Evolutionary conservation across 2,329 filamentous ascomycete genomes (phyloP).

Genomic region (Ophiostoma pallidulum): DNA sequence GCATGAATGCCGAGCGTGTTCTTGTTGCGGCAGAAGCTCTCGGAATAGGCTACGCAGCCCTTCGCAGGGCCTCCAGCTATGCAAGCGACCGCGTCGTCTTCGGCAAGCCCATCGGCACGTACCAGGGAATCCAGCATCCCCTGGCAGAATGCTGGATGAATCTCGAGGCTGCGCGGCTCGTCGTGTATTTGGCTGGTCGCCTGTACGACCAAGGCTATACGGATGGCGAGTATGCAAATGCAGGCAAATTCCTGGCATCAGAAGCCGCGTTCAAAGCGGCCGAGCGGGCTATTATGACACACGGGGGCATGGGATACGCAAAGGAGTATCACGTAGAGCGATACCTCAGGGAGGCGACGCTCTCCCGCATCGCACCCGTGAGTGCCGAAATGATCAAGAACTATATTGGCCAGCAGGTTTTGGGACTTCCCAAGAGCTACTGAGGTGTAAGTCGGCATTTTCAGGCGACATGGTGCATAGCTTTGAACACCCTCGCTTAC

Average conservation of each 20-base stretch:
- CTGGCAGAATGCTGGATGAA: conserved; percentile 56
- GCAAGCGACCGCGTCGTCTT: conserved; percentile 58
- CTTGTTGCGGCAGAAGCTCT: conserved; percentile 70
- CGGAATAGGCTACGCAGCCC: conserved; percentile 65
- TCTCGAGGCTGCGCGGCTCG: conserved; percentile 54
- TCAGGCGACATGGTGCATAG: too few species aligned
- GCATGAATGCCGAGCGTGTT: conserved; percentile 72
- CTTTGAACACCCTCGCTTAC: too few species aligned
- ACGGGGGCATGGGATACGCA: conserved; percentile 57
- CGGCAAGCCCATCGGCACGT: conserved; percentile 52
- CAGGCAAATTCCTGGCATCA: conserved; percentile 60
- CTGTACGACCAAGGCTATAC: conserved; percentile 40
- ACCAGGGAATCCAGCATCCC: conserved; percentile 56
- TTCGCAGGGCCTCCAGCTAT: conserved; percentile 54
- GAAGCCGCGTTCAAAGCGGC: conserved; percentile 54
- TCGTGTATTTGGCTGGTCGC: conserved; percentile 54
- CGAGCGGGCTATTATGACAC: conserved; percentile 48
- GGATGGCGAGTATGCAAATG: conserved; percentile 33
- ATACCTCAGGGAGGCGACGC: conserved; percentile 52
- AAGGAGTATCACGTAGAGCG: conserved; percentile 56
- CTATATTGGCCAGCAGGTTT: conserved; percentile 57
- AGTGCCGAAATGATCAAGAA: conserved; percentile 69
- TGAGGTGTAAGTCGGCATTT: too few species aligned
- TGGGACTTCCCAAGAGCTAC: conserved; percentile 60
- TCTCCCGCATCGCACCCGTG: conserved; percentile 55